These are phyloP conservation scores for Mycena maculata DNA, from an alignment of 768 basidiomycete species.

Conservation along the genomic window DNA sequence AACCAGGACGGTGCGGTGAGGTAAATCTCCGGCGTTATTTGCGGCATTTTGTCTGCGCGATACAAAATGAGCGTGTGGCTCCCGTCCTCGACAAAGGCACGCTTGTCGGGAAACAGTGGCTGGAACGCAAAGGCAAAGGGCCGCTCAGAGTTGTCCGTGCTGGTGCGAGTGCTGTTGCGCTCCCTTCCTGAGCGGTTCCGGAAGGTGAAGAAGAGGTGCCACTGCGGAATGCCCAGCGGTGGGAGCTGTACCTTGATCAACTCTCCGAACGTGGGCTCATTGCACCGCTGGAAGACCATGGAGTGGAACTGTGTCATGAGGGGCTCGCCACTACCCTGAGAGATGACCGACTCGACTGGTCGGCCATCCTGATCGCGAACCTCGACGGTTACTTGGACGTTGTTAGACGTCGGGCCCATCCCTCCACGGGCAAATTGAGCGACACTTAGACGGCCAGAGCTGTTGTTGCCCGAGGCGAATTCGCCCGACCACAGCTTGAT, in stretches of 20 bases:
- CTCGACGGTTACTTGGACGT: slow-evolving; percentile 93
- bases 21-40: slow-evolving; percentile 77
- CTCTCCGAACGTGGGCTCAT: slow-evolving; percentile 92
- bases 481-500: slow-evolving; percentile 96
- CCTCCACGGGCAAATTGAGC: slow-evolving; percentile 69
- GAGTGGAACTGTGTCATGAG: slow-evolving; percentile 86
- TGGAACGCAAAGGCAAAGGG: slow-evolving; percentile 95
- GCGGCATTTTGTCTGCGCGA: slow-evolving; percentile 76
- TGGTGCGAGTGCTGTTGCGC: slow-evolving; percentile 51
- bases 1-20: slow-evolving; percentile 74
- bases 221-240: slow-evolving; percentile 71
- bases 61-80: slow-evolving; percentile 88
- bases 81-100: slow-evolving; percentile 90
- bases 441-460: slow-evolving; percentile 67
- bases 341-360: slow-evolving; percentile 76
- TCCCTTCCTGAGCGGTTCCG: slow-evolving; percentile 73
- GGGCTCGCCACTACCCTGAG: slow-evolving; percentile 88
- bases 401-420: slow-evolving; percentile 67
- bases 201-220: slow-evolving; percentile 97
- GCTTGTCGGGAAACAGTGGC: slow-evolving; percentile 81
- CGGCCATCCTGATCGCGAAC: slow-evolving; percentile 80
- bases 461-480: slow-evolving; percentile 69
- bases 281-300: slow-evolving; percentile 90
- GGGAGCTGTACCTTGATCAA: slow-evolving; percentile 90
- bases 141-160: slow-evolving; percentile 63